Evolutionary conservation across 73 alveolate species (phyloP).

Genomic region (Paramecium primaurelia): DNA sequence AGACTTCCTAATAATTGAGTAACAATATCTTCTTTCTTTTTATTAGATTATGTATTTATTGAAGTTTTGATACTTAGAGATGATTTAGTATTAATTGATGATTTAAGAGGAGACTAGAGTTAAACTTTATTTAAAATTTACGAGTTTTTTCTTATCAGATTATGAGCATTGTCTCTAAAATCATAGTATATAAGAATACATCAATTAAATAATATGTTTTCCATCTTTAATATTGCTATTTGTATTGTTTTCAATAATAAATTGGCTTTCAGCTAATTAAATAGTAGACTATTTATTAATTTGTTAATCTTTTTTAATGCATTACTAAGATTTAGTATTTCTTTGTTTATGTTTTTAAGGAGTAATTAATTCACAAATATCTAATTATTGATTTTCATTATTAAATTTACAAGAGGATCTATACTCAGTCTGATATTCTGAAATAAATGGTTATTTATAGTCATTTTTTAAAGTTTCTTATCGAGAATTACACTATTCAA

Average conservation of each 20-base stretch:
- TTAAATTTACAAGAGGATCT: neutral
- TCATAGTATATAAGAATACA: neutral
- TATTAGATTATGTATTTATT: neutral
- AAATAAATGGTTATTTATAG: neutral
- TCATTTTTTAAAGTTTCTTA: neutral
- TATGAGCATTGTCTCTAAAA: constrained; percentile 17
- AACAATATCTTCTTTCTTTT: constrained; percentile 28
- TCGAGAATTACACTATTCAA: neutral
- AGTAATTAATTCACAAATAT: neutral
- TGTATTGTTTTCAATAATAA: neutral
- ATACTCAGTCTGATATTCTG: neutral
- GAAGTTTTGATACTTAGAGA: neutral
- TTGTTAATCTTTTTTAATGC: neutral
- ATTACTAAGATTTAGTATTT: neutral
- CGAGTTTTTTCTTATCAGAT: neutral
- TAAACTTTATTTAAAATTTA: neutral
- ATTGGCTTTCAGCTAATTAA: neutral
- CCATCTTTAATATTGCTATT: neutral
- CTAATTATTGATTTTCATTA: neutral
- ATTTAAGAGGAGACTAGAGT: neutral
- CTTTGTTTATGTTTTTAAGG: neutral
- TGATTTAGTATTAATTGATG: neutral
- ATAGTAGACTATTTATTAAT: neutral
- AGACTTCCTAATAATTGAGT: constrained; percentile 36
- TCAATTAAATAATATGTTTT: constrained; percentile 1